Evolutionary conservation across 2,329 filamentous ascomycete species (phyloP), one percentile per base, ranked within the genome.

Genomic region (Exserohilum rostratum): DNA sequence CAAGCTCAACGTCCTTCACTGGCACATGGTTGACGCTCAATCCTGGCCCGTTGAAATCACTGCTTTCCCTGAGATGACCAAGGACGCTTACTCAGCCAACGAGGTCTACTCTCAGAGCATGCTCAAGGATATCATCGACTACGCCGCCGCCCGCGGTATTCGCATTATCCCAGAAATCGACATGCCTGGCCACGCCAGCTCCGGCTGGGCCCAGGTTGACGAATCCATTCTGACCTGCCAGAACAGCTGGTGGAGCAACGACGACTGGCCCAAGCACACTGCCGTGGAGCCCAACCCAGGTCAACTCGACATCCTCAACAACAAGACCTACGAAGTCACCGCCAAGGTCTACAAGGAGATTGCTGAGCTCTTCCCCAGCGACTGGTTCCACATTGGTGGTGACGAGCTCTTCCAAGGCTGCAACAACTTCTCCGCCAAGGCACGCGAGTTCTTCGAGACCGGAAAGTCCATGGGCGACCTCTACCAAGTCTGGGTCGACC

Each of bases 151-250:
- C 30, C 83, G 83, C 15, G 84, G 80, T 51, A 77, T 87, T n/a
- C 82, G 85, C 50, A 76, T 87, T 50, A 77, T 86, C 30, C 82
- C 84, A n/a, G 84, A 87, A 62, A 80, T 86, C 37, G 84, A 87
- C 67, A 86, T 86, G 82, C 84, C 84, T 6, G 82, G 83, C 42
- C 84, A 87, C 66, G 79, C 82, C 5, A 76, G 78, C 27, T 78
- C 82, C 0, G 83, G 83, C 27, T 85, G 82, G 82, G 77, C 81
- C 49, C 82, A 83, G 55, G 75, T 86, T 6, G 82, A 86, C 55
- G 77, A 82, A 20, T 76, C 78, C 20, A 83, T 87, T 51, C 76
- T 85, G 25, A 79, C 85, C 11, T 86, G 83, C 68, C 72, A 70
- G 15, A 73, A 86, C 68, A 80, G 80, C 18, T 86, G 83, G 83